These are phyloP conservation scores for Sequoiadendron giganteum DNA, from an alignment of 75 land plant genomes.

Conservation along the genomic window DNA sequence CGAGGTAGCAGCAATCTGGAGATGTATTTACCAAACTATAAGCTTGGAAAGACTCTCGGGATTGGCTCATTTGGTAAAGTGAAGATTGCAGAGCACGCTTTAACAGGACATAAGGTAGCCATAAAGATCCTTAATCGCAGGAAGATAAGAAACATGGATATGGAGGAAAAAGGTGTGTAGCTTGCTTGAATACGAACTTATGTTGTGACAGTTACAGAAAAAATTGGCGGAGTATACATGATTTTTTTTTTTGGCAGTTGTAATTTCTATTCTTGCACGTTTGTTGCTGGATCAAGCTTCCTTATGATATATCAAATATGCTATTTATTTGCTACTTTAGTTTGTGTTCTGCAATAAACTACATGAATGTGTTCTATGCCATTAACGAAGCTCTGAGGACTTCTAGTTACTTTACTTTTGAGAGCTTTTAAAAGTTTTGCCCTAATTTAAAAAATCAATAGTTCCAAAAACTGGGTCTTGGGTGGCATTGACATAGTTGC, in stretches of 20 bases:
- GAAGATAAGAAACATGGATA: slow-evolving; percentile 77
- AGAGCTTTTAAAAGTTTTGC: background rate
- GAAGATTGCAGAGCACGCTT: slow-evolving; percentile 76
- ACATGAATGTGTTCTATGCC: background rate
- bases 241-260: background rate
- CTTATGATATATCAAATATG: background rate
- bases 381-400: background rate
- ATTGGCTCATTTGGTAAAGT: slow-evolving; percentile 93
- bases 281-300: background rate
- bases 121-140: slow-evolving; percentile 84
- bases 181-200: background rate
- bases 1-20: slow-evolving; percentile 35
- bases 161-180: slow-evolving; percentile 82
- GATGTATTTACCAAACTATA: slow-evolving; percentile 57
- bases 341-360: background rate
- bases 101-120: slow-evolving; percentile 88
- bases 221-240: background rate
- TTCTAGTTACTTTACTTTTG: background rate
- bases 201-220: background rate
- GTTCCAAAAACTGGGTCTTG: background rate
- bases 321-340: background rate
- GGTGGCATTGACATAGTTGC: background rate
- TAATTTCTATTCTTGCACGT: background rate
- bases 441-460: background rate
- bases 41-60: slow-evolving; percentile 83